These are phyloP conservation scores for Candida broadrunensis DNA, from an alignment of 805 yeast species.

Conservation along the genomic window DNA sequence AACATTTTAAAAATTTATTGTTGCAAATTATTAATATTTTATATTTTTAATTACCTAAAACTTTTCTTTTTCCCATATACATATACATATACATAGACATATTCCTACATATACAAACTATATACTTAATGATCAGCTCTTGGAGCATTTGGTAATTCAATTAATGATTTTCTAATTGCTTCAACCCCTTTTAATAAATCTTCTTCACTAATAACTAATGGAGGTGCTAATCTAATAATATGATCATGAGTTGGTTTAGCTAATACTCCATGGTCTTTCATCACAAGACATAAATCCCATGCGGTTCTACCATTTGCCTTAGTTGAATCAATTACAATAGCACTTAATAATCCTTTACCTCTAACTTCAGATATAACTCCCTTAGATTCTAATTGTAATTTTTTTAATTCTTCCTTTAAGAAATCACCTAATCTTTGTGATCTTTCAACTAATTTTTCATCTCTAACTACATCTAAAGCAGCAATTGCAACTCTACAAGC, in stretches of 20 bases:
- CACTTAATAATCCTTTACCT: conserved; percentile 85
- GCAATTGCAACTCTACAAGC: conserved; percentile 92
- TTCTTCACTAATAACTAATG: conserved; percentile 84
- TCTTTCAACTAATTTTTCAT: conserved; percentile 81
- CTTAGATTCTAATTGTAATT: conserved; percentile 48
- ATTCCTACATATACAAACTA: too few species aligned
- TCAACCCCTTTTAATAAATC: conserved; percentile 81
- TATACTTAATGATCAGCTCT: conserved; percentile 42
- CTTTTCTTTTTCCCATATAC: too few species aligned
- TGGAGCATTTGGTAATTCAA: conserved; percentile 50
- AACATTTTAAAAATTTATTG: too few species aligned
- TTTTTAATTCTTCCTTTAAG: conserved; percentile 56
- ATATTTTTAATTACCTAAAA: too few species aligned
- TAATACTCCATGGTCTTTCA: conserved; percentile 84
- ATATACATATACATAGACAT: too few species aligned
- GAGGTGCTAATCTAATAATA: conserved; percentile 95
- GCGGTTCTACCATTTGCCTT: conserved; percentile 89
- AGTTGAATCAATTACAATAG: conserved; percentile 83
- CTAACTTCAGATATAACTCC: conserved; percentile 62
- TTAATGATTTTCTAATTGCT: conserved; percentile 61
- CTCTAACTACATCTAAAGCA: conserved; percentile 84
- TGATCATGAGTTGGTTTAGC: conserved; percentile 98
- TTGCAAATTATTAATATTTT: too few species aligned
- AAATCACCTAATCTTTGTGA: conserved; percentile 68
- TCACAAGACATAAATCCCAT: conserved; percentile 89